Percentiles rank a stretch among this genome's conserved stretches.
phyloP scores from a whole-genome alignment of 2,329 filamentous ascomycete species.

The Leptographium flavum region DNA sequence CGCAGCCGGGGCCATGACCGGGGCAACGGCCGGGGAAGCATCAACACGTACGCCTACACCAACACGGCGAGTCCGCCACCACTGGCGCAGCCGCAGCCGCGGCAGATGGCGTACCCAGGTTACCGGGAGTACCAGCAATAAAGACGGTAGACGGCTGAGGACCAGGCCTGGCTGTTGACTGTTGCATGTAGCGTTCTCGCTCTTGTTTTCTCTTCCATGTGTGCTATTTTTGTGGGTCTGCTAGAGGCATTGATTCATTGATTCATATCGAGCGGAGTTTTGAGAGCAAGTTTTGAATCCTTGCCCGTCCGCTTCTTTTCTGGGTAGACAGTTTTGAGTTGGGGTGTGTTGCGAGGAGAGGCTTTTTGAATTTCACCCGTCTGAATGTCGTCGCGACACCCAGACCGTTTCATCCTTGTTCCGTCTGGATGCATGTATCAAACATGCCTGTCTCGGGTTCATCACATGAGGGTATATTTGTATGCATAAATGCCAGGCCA shows the following conservation, averaged over 20 bases:
- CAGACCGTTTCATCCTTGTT: too few species aligned
- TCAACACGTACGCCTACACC: slow-evolving; percentile 1
- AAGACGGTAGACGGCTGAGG: background rate
- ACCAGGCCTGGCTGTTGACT: background rate
- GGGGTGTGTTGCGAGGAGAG: too few species aligned
- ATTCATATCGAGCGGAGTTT: background rate
- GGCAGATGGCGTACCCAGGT: slow-evolving; percentile 7
- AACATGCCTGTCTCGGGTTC: too few species aligned
- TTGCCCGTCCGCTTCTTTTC: background rate
- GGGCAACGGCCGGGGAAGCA: background rate
- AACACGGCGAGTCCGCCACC: slow-evolving; percentile 6
- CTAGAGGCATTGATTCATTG: background rate
- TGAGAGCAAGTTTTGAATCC: too few species aligned
- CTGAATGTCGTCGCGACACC: too few species aligned
- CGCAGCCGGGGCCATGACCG: background rate
- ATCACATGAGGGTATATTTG: too few species aligned
- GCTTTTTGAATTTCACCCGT: too few species aligned
- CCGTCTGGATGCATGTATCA: too few species aligned
- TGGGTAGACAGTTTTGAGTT: too few species aligned
- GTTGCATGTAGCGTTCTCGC: background rate
- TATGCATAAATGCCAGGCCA: too few species aligned
- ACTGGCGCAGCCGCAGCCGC: slow-evolving; percentile 9
- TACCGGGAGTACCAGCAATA: slow-evolving; percentile 16
- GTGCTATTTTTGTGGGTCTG: background rate
- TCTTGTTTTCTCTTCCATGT: background rate